phyloP scores from a whole-genome alignment of 768 basidiomycete genomes.

The Rhodocollybia butyracea region DNA sequence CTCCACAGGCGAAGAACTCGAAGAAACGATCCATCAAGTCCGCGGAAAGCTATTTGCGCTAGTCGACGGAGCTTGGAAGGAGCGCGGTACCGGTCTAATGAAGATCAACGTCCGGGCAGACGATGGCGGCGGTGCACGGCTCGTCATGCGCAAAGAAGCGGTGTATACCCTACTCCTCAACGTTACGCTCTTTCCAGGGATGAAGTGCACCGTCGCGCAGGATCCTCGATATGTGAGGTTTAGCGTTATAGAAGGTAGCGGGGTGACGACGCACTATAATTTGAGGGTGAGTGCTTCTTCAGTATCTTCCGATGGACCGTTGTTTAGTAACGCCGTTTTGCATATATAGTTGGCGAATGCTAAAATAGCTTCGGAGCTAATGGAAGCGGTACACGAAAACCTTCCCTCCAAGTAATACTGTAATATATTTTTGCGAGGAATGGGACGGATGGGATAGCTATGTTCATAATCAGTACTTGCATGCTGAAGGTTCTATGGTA shows the following conservation, averaged over 20 bases:
- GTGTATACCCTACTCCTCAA: slow-evolving; percentile 75
- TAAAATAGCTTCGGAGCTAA: slow-evolving; percentile 67
- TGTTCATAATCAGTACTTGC: no score
- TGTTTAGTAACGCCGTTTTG: slow-evolving; percentile 19
- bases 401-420: slow-evolving; percentile 27
- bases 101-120: slow-evolving; percentile 63
- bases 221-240: slow-evolving; percentile 80
- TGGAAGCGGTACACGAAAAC: slow-evolving; percentile 53
- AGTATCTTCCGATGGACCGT: slow-evolving; percentile 4
- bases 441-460: no score
- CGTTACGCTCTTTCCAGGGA: slow-evolving; percentile 72
- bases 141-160: slow-evolving; percentile 87
- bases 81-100: slow-evolving; percentile 69
- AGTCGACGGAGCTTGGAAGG: slow-evolving; percentile 65
- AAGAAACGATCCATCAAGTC: slow-evolving; percentile 71
- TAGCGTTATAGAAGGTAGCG: slow-evolving; percentile 62
- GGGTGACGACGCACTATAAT: slow-evolving; percentile 64
- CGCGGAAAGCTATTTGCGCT: slow-evolving; percentile 74
- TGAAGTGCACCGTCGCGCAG: slow-evolving; percentile 69
- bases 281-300: slow-evolving; percentile 50
- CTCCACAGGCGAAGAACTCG: slow-evolving; percentile 79
- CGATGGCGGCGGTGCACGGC: slow-evolving; percentile 66
- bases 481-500: no score
- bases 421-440: no score
- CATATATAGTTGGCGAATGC: slow-evolving; percentile 55